A percentile compares a stretch with the other conserved stretches of the same genome.
Evolutionary conservation across 2,329 filamentous ascomycete species (phyloP).

Genomic region (Amauroascus niger): DNA sequence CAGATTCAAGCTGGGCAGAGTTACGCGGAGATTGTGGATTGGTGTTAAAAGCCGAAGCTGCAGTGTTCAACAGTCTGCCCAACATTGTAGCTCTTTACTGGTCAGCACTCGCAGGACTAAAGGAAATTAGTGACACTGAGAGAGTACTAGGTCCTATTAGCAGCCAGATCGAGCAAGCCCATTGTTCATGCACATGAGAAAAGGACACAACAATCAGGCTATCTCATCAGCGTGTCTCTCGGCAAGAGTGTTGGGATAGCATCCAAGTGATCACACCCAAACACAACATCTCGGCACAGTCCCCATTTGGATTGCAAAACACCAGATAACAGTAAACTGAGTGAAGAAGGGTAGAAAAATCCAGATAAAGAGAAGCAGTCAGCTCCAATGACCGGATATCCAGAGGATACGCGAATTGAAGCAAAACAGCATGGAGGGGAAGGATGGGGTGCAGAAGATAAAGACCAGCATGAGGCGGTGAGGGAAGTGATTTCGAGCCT

Average conservation of each 20-base stretch:
- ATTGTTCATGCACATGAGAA: constrained; percentile 10
- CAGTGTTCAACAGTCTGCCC: constrained; percentile 36
- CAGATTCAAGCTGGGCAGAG: constrained; percentile 36
- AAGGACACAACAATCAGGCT: constrained; percentile 3
- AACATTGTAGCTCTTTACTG: constrained; percentile 26
- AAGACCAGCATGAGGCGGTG: constrained; percentile 14
- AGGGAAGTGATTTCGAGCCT: constrained; percentile 1
- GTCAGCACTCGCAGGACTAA: neutral
- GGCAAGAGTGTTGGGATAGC: neutral
- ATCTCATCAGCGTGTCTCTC: neutral
- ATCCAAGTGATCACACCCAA: neutral
- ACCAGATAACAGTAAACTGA: neutral
- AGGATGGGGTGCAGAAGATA: constrained; percentile 2
- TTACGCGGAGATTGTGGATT: constrained; percentile 32
- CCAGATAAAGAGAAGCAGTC: neutral
- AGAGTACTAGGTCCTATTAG: constrained; percentile 1
- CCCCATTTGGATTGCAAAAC: neutral
- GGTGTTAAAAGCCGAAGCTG: constrained; percentile 37
- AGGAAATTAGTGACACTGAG: neutral
- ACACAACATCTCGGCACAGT: neutral
- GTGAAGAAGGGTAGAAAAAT: neutral
- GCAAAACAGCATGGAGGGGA: neutral
- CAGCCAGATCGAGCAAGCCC: constrained; percentile 3
- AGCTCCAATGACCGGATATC: neutral
- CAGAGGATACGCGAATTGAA: constrained; percentile 3